A percentile compares a stretch with the other conserved stretches of the same genome.
These are phyloP conservation scores for Asterionellopsis glacialis DNA, from an alignment of 108 stramenopile species.

Conservation along the genomic window DNA sequence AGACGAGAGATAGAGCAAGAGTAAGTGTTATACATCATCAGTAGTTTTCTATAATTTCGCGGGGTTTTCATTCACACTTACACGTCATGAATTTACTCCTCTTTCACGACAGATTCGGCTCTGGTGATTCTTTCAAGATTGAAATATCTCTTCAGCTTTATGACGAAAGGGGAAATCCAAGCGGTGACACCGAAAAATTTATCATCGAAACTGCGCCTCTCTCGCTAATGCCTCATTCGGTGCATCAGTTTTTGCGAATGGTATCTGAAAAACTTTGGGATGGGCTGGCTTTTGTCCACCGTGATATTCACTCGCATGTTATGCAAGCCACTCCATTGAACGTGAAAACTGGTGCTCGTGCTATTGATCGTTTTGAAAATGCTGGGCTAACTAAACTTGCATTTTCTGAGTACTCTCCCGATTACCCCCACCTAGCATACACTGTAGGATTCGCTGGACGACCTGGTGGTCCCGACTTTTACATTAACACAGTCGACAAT, in stretches of 20 bases:
- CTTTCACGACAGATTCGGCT: too few relatives aligned
- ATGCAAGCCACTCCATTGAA: slow-evolving; percentile 5
- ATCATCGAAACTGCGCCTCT: slow-evolving; percentile 26
- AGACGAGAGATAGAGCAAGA: too few relatives aligned
- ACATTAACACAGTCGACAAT: slow-evolving; percentile 88
- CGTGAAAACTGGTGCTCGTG: neutral
- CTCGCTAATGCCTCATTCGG: slow-evolving; percentile 37
- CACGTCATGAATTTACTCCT: too few relatives aligned
- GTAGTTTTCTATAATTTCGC: too few relatives aligned
- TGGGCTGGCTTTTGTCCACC: slow-evolving; percentile 24
- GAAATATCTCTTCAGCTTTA: too few relatives aligned
- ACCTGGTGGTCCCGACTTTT: slow-evolving; percentile 91
- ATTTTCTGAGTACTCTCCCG: slow-evolving; percentile 75
- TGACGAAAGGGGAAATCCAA: too few relatives aligned
- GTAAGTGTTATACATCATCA: too few relatives aligned
- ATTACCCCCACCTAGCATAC: slow-evolving; percentile 66
- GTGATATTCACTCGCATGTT: neutral
- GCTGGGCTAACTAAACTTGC: slow-evolving; percentile 37
- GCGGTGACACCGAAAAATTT: neutral
- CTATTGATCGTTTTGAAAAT: slow-evolving; percentile 30
- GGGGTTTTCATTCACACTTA: too few relatives aligned
- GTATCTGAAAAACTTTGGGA: slow-evolving; percentile 41
- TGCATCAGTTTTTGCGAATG: slow-evolving; percentile 41
- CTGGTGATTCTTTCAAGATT: too few relatives aligned
- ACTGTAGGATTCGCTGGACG: slow-evolving; percentile 83